phyloP scores from a whole-genome alignment of 768 basidiomycete species.

The Lactarius psammicola region DNA sequence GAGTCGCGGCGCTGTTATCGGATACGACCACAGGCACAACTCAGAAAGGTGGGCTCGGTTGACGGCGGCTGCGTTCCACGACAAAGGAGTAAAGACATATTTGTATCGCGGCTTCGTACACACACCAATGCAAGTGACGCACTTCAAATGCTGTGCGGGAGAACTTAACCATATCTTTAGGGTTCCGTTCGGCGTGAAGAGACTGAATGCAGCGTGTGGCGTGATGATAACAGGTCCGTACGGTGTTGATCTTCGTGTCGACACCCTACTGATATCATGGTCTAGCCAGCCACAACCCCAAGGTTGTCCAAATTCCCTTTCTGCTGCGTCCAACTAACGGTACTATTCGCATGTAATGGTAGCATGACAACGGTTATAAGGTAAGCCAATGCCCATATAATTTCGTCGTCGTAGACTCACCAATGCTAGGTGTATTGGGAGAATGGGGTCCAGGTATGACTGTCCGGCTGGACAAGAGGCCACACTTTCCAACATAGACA shows the following conservation, averaged over 20 bases:
- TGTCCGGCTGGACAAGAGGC: conserved; percentile 7
- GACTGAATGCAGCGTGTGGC: conserved; percentile 68
- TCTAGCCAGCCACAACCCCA: conserved; percentile 84
- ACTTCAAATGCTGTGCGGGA: not conserved
- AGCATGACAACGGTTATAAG: conserved; percentile 91
- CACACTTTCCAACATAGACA: conserved; percentile 19
- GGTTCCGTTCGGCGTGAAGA: conserved; percentile 76
- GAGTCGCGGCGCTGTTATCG: conserved; percentile 71
- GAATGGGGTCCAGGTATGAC: conserved; percentile 72
- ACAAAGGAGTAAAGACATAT: conserved; percentile 65
- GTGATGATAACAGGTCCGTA: conserved; percentile 82
- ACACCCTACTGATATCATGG: conserved; percentile 12
- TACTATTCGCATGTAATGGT: conserved; percentile 1
- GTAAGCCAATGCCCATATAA: conserved; percentile 37
- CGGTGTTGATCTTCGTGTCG: conserved; percentile 1
- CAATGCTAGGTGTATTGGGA: conserved; percentile 77
- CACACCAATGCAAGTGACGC: conserved; percentile 64
- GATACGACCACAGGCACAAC: conserved; percentile 83
- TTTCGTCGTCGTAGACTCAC: conserved; percentile 9
- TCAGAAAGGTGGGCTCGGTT: conserved; percentile 75
- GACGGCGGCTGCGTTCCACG: conserved; percentile 68
- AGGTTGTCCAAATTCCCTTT: conserved; percentile 44
- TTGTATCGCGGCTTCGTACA: conserved; percentile 69
- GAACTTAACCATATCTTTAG: conserved; percentile 38
- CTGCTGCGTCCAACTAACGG: not conserved